Percentiles rank a stretch among this genome's conserved stretches.
Conservation (phyloP, 345 rosid genomes). For the Isatis tinctoria region DNA sequence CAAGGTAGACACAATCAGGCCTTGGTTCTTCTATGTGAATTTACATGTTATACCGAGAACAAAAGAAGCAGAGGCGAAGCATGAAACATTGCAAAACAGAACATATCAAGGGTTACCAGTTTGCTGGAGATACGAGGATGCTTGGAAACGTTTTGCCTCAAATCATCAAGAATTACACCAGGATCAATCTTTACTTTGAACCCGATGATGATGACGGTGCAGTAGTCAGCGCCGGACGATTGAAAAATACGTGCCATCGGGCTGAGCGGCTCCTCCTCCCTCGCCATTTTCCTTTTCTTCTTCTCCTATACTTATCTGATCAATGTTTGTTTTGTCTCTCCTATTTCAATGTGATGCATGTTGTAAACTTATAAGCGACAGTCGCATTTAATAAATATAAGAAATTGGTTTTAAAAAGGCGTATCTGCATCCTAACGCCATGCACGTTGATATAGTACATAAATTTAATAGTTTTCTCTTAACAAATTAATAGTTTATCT, state of each 20-base stretch:
- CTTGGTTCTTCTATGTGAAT: neutral
- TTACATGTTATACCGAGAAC: neutral
- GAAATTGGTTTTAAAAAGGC: neutral
- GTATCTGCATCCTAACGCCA: neutral
- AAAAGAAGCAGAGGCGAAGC: neutral
- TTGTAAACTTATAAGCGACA: neutral
- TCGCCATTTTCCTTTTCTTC: neutral
- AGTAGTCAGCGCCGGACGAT: conserved; percentile 22
- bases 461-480: too few species aligned
- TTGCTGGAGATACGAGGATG: conserved; percentile 82
- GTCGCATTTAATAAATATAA: neutral
- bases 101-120: conserved; percentile 34
- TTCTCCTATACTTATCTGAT: neutral
- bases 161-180: conserved; percentile 35
- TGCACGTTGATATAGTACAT: neutral
- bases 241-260: conserved; percentile 48
- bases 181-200: conserved; percentile 42
- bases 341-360: neutral
- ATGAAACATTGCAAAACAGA: neutral
- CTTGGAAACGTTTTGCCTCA: conserved; percentile 43
- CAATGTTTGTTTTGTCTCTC: neutral
- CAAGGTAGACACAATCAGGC: neutral
- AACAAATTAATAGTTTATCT: too few species aligned
- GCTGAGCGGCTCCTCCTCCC: conserved; percentile 36
- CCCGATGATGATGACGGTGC: conserved; percentile 42